Base-by-base conservation (phyloP, 129 eudicot species). In the Scalesia atractyloides region DNA sequence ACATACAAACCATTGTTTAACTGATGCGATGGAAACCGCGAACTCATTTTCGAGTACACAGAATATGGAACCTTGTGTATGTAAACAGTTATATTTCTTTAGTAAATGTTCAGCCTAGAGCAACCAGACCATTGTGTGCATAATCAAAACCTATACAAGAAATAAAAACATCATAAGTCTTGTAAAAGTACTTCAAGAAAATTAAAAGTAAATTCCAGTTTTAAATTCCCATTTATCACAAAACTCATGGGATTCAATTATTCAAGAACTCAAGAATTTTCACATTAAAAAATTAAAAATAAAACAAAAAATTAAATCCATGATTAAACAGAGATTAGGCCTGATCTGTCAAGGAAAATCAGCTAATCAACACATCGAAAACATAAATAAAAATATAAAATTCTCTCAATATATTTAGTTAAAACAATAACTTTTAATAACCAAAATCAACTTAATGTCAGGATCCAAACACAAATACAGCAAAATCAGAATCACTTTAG, bases 1-100 rank as follows among this genome's bases (percentile, higher is more conserved):
- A 91, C 97, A 15, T 86, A 91, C 17, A 91, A 83, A 36, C 97
- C 97, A 82, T 79, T 88, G 81, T 92, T 86, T 59, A 91, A 77
- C 72, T 91, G 84, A 74, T 91, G 97, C 63, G 96, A 91, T 48
- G 89, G 95, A 73, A 88, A 91, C 20, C 97, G 85, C 44, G 97
- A 91, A 82, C 97, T 90, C 97, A 91, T 86, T 47, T 69, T 70
- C 54, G 49, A 61, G 49, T 34, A 46, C 63, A 64, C 56, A 62
- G 49, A 52, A 65, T 59, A 60, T 16, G 53, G 56, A 7, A 69
- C 30, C n/a, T 46, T 46, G 36, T 16, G 65, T 41, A 24, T 48
- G 69, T 18, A 63, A 61, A 70, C 12, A 47, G 34, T 30, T 30
- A 24, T 30, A 30, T 46, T 53, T 24, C 41, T 64, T 77, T 71